Conservation (phyloP, 768 basidiomycete species). For the Kwoniella sp. region DNA sequence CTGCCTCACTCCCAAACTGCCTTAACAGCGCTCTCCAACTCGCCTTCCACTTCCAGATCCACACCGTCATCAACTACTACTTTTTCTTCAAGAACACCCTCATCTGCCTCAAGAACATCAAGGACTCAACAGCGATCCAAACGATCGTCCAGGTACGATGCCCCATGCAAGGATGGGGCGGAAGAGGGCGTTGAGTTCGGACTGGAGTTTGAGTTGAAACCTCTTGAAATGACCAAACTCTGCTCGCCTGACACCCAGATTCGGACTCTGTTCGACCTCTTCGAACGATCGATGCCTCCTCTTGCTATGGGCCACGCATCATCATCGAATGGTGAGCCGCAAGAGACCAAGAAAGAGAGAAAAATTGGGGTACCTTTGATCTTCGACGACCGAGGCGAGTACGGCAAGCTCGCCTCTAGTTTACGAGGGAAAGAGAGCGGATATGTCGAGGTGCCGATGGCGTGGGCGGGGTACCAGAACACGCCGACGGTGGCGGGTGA, state of each 20-base stretch:
- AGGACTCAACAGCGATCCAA: neutral
- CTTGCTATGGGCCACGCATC: no score
- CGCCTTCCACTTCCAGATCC: conserved; percentile 4
- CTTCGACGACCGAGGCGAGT: conserved; percentile 26
- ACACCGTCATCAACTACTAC: neutral
- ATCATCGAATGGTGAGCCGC: no score
- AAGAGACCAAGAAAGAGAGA: neutral
- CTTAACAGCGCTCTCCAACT: neutral
- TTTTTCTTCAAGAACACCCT: neutral
- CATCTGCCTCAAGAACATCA: neutral
- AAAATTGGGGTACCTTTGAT: conserved; percentile 19
- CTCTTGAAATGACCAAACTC: conserved; percentile 17
- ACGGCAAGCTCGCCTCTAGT: conserved; percentile 22
- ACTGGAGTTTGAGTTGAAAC: conserved; percentile 22
- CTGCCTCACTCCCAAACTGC: conserved; percentile 9
- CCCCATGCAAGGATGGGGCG: neutral
- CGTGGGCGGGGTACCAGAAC: neutral
- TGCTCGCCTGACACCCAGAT: conserved; percentile 18
- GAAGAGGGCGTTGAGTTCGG: neutral
- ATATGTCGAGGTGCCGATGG: neutral
- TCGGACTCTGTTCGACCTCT: conserved; percentile 14
- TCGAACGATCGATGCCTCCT: conserved; percentile 5
- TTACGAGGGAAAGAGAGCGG: neutral
- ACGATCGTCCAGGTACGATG: neutral
- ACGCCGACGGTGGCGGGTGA: no score